Percentiles rank a stretch among this genome's conserved stretches.
phyloP scores from a whole-genome alignment of 352 stramenopile genomes.

The Phytophthora vignae region DNA sequence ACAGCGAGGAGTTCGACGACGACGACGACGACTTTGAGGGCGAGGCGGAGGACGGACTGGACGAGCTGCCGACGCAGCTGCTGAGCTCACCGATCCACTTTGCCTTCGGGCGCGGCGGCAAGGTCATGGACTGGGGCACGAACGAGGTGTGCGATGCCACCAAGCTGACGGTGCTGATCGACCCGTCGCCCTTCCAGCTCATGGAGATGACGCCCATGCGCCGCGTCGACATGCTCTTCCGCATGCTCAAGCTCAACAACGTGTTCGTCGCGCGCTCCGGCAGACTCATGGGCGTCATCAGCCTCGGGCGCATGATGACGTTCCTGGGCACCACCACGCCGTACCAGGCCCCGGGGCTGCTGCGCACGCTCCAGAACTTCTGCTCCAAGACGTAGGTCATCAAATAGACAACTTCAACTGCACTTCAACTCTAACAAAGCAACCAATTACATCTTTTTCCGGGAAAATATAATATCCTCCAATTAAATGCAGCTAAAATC shows the following conservation, averaged over 20 bases:
- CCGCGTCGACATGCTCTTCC: conserved; percentile 86
- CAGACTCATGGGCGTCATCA: conserved; percentile 81
- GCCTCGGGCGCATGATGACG: conserved; percentile 78
- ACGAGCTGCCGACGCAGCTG: conserved; percentile 34
- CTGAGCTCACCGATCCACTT: conserved; percentile 74
- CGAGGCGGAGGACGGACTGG: conserved; percentile 21
- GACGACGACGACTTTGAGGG: neutral
- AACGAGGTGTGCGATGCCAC: conserved; percentile 69
- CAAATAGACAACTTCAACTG: neutral
- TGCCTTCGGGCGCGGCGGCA: conserved; percentile 71
- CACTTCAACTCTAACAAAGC: conserved; percentile 7
- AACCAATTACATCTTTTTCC: neutral
- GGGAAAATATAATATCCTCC: neutral
- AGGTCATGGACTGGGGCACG: conserved; percentile 79
- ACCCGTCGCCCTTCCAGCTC: conserved; percentile 82
- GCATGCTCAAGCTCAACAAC: conserved; percentile 92
- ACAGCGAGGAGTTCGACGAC: conserved; percentile 18
- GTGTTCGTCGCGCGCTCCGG: conserved; percentile 87
- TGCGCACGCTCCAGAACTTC: conserved; percentile 54
- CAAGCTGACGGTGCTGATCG: conserved; percentile 78
- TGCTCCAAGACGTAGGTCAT: conserved; percentile 18
- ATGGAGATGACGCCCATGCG: conserved; percentile 89
- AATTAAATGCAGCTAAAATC: neutral
- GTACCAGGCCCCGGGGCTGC: conserved; percentile 63
- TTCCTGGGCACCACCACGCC: conserved; percentile 78